Evolutionary conservation across 495 filamentous ascomycete genomes (phyloP).

Genomic region (Penicillium goetzii): DNA sequence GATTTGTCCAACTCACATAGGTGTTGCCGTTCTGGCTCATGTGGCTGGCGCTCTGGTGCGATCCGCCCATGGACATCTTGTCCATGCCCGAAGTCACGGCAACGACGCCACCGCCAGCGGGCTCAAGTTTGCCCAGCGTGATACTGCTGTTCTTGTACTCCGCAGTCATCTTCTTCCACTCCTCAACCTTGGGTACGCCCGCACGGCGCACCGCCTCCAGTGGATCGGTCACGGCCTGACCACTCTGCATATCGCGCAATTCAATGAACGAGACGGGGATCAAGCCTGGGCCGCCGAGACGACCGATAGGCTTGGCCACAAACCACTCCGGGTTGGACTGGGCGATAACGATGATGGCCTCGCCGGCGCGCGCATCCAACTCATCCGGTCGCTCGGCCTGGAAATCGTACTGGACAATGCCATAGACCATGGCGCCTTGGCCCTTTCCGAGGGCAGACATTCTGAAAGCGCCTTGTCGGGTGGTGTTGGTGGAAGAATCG

Average conservation of each 20-base stretch:
- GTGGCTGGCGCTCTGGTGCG: constrained; percentile 37
- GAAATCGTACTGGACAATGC: constrained; percentile 96
- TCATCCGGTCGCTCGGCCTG: constrained; percentile 93
- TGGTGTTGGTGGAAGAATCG: constrained; percentile 35
- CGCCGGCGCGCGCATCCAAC: constrained; percentile 90
- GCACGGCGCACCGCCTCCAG: constrained; percentile 85
- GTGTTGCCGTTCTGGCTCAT: constrained; percentile 51
- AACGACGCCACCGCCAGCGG: constrained; percentile 41
- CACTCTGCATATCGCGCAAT: constrained; percentile 90
- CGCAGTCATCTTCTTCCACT: constrained; percentile 99
- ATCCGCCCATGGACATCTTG: constrained; percentile 68
- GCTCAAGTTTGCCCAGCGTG: constrained; percentile 87
- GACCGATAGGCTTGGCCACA: constrained; percentile 95
- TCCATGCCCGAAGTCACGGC: constrained; percentile 73
- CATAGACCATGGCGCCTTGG: constrained; percentile 87
- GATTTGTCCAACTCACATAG: constrained; percentile 43
- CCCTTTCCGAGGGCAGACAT: constrained; percentile 63
- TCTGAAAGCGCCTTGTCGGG: constrained; percentile 46
- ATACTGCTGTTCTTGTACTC: constrained; percentile 99
- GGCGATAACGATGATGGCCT: constrained; percentile 97
- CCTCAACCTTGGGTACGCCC: constrained; percentile 95
- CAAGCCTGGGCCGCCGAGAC: constrained; percentile 89
- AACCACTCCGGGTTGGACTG: constrained; percentile 99
- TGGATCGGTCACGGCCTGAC: constrained; percentile 78
- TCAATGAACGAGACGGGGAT: constrained; percentile 98